A percentile compares a stretch with the other conserved stretches of the same genome.
phyloP scores from a whole-genome alignment of 1,284 basidiomycete genomes.

The Cryptococcus sp. region DNA sequence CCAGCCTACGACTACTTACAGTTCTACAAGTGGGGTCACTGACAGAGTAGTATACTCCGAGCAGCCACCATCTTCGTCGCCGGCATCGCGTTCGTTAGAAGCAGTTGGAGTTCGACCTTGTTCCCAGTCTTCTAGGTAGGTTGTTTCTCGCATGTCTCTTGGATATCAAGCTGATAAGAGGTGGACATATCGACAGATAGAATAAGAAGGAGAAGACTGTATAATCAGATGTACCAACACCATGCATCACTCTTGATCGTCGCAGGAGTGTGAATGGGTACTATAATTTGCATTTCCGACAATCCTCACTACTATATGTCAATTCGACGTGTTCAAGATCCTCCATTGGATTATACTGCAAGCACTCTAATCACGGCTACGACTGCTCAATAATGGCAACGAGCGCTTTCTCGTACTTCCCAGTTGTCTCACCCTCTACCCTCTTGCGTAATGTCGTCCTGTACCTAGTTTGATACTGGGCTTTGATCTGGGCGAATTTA shows the following conservation, averaged over 20 bases:
- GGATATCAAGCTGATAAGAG: not conserved
- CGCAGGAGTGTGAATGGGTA: not conserved
- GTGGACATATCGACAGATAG: not conserved
- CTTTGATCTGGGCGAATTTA: slow-evolving; percentile 45
- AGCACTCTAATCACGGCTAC: slow-evolving; percentile 3
- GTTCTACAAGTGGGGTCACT: not conserved
- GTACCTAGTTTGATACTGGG: slow-evolving; percentile 39
- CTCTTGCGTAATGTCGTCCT: slow-evolving; percentile 28
- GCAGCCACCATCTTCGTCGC: slow-evolving; percentile 27
- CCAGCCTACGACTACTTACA: not conserved
- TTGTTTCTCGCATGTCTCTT: not conserved
- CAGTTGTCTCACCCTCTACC: slow-evolving; percentile 47
- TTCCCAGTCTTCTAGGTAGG: slow-evolving; percentile 21
- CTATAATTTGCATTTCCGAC: not conserved
- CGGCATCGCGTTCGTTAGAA: slow-evolving; percentile 32
- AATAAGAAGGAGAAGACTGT: not conserved
- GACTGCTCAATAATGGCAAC: slow-evolving; percentile 34
- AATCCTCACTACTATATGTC: not conserved
- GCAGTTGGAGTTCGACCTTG: slow-evolving; percentile 20
- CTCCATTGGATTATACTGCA: not conserved
- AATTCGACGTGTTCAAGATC: not conserved
- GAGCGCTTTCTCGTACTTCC: slow-evolving; percentile 45
- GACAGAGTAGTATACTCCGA: slow-evolving; percentile 20
- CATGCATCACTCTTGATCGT: not conserved
- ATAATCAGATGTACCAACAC: not conserved